Base-by-base conservation (phyloP, 2,329 filamentous ascomycete genomes). In the Phialophora expanda region DNA sequence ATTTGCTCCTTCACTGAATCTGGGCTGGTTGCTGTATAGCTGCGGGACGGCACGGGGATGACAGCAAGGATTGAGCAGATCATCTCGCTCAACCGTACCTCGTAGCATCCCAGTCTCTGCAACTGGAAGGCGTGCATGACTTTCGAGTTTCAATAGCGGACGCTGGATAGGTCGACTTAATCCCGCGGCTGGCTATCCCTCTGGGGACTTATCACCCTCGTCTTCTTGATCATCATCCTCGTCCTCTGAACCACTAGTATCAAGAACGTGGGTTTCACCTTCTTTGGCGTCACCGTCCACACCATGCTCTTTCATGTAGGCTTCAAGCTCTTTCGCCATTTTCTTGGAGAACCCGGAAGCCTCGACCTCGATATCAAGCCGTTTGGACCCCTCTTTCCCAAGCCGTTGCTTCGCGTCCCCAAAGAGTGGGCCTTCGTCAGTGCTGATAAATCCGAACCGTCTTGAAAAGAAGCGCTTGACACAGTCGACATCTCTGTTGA, bases 321-420 rank as follows among this genome's bases (percentile, higher is more conserved):
- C 86, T 75, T 97, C 95, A 17, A 99, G 81, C 72, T 99, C 95
- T 78, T 95, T 96, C 17, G 92, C 87, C 90, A 97, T 97, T 81
- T 97, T 98, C 82, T 90, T 96, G 22, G 92, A 96, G 77, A 99
- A 98, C 0, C 95, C 95, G 1, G 92, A 96, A 0, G 95, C 95
- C 75, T 96, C 90, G 1, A 96, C 93, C 34, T 91, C 87, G 17
- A 96, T 89, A 78, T 99, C 96, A 17, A 99, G 79, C 70, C 95
- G 85, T 68, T 82, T 87, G 0, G 82, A 84, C 12, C 87, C 87
- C 62, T 88, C 87, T 75, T 86, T 85, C 4, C 86, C 86, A 59
- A 93, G 81, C 0, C 84, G 84, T 78, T 93, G 95, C 75, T 89
- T 90, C 24, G 92, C 92, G 68, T 96, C 90, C 57, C 87, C 87